Percentiles rank a stretch among this genome's conserved stretches.
Evolutionary conservation across 2,329 filamentous ascomycete species (phyloP).

Genomic region (Blastomyces parvus): DNA sequence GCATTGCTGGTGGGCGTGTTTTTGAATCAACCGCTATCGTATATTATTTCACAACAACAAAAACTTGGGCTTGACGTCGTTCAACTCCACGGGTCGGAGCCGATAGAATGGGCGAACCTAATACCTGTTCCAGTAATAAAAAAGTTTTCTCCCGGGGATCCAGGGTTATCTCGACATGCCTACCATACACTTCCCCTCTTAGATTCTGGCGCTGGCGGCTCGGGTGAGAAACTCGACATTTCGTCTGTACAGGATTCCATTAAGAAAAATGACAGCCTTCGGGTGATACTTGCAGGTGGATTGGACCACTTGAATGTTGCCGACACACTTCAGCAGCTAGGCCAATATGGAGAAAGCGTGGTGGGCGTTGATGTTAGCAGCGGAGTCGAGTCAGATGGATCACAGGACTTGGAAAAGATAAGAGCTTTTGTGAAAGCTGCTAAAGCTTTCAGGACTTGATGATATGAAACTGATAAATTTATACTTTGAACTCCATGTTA

Average conservation of each 20-base stretch:
- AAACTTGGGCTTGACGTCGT: conserved; percentile 74
- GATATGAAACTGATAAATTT: neutral
- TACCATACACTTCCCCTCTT: conserved; percentile 77
- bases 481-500: neutral
- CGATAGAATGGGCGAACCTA: conserved; percentile 78
- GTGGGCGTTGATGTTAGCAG: conserved; percentile 88
- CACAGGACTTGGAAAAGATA: conserved; percentile 75
- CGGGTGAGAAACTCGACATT: conserved; percentile 68
- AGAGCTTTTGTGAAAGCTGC: conserved; percentile 66
- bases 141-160: conserved; percentile 67
- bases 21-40: conserved; percentile 75
- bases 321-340: conserved; percentile 54
- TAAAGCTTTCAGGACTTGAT: conserved; percentile 43
- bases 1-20: conserved; percentile 89
- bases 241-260: conserved; percentile 59
- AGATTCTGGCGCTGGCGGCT: conserved; percentile 75
- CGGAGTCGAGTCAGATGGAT: conserved; percentile 76
- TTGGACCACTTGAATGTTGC: conserved; percentile 70
- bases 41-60: conserved; percentile 69
- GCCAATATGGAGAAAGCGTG: conserved; percentile 52
- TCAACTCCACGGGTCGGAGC: conserved; percentile 86
- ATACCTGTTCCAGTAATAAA: conserved; percentile 88
- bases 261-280: conserved; percentile 57
- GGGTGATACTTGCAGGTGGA: conserved; percentile 75
- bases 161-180: conserved; percentile 62